Conservation (phyloP, 257 asterid species). For the Nicotiana tabacum region DNA sequence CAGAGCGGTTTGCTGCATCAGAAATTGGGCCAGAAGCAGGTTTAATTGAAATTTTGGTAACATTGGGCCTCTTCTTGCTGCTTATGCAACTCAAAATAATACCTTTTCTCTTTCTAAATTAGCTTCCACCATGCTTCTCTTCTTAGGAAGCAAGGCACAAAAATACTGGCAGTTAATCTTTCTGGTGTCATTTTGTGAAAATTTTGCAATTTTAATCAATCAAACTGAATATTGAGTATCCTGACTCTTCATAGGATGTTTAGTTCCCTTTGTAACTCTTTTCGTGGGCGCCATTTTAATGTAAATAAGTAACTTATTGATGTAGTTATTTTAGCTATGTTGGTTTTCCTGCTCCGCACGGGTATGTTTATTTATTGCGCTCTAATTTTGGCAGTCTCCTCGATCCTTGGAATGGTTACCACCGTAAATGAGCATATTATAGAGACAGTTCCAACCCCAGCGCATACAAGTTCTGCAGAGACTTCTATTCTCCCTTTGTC, state of each 20-base stretch:
- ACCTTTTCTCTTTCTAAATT: not conserved
- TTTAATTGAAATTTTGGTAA: constrained; percentile 89
- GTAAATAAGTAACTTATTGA: not conserved
- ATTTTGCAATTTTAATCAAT: not conserved
- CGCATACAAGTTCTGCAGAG: constrained; percentile 32
- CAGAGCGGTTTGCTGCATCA: constrained; percentile 92
- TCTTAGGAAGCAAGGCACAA: not conserved
- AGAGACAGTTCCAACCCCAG: constrained; percentile 43
- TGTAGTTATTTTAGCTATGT: not conserved
- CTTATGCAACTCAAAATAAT: constrained; percentile 19
- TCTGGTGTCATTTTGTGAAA: not conserved
- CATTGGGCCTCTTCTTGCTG: constrained; percentile 61
- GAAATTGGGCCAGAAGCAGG: constrained; percentile 99
- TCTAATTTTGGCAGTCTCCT: constrained; percentile 58
- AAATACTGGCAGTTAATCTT: constrained; percentile 1
- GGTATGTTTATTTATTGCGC: not conserved
- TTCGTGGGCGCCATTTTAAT: not conserved
- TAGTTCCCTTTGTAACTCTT: not conserved
- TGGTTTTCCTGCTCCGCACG: not conserved
- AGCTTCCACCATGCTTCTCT: not conserved
- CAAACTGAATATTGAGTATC: not conserved
- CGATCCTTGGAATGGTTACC: constrained; percentile 73
- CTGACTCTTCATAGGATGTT: not conserved
- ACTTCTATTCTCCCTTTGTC: constrained; percentile 68
- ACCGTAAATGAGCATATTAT: constrained; percentile 80